These are phyloP conservation scores for Yamadazyma triangularis DNA, from an alignment of 1,139 yeast genomes.

Conservation along the genomic window DNA sequence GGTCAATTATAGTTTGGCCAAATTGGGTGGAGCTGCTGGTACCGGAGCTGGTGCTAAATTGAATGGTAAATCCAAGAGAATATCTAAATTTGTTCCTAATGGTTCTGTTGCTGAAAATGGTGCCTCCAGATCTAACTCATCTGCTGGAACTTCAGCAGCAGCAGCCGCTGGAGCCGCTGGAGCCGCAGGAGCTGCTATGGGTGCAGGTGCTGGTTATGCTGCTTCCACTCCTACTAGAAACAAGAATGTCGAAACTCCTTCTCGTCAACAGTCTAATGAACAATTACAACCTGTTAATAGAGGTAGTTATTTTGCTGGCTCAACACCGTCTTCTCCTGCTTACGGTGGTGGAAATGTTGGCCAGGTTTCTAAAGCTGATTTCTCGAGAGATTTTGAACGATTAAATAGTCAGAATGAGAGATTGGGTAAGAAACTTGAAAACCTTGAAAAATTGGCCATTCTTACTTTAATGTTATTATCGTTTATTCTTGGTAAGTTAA, in stretches of 20 bases:
- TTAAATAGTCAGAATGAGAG: slow-evolving; percentile 9
- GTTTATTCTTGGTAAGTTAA: slow-evolving; percentile 13
- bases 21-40: slow-evolving; percentile 3
- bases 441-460: slow-evolving; percentile 11
- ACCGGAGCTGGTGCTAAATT: slow-evolving; percentile 9
- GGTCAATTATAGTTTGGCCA: slow-evolving; percentile 9
- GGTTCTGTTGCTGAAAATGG: slow-evolving; percentile 8
- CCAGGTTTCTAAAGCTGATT: background rate
- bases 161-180: slow-evolving; percentile 5
- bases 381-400: slow-evolving; percentile 7
- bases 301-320: too few relatives aligned
- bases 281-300: background rate
- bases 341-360: background rate
- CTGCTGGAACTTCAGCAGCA: slow-evolving; percentile 1
- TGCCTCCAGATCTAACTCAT: background rate
- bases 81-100: slow-evolving; percentile 15
- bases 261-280: background rate
- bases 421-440: slow-evolving; percentile 12
- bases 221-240: slow-evolving; percentile 1
- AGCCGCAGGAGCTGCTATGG: slow-evolving; percentile 10
- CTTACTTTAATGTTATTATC: slow-evolving; percentile 15
- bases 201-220: slow-evolving; percentile 6
- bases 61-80: slow-evolving; percentile 14
- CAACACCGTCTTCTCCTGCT: background rate
- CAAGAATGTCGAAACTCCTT: background rate